These are phyloP conservation scores for Talaromyces sp. DNA, from an alignment of 2,329 filamentous ascomycete genomes.

Conservation along the genomic window DNA sequence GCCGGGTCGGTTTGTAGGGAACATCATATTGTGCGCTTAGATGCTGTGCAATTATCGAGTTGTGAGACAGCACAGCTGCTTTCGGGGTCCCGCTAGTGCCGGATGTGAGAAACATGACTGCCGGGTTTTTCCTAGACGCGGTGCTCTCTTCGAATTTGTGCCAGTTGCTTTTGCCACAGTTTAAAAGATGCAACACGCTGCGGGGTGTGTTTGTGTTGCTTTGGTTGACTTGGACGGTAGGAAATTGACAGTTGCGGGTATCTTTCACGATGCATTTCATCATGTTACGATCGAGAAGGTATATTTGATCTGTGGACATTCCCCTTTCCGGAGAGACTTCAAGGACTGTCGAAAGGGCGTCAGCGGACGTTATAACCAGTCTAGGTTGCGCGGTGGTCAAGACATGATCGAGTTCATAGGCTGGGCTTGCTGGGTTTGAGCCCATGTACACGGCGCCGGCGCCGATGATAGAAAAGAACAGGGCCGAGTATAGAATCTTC, in stretches of 20 bases:
- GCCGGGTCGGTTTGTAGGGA: conserved; percentile 36
- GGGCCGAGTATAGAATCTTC: conserved; percentile 32
- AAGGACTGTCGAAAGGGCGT: conserved; percentile 22
- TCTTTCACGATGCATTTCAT: not conserved
- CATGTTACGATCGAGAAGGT: not conserved
- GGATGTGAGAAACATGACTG: conserved; percentile 48
- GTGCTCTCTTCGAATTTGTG: conserved; percentile 36
- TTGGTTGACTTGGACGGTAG: not conserved
- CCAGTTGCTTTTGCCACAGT: conserved; percentile 46
- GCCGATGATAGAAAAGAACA: conserved; percentile 37
- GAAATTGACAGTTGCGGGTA: not conserved
- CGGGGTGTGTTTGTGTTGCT: not conserved
- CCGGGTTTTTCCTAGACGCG: conserved; percentile 43
- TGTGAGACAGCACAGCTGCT: conserved; percentile 53
- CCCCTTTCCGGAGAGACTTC: not conserved
- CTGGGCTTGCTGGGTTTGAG: conserved; percentile 44
- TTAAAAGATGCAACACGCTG: conserved; percentile 30
- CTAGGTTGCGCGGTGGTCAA: conserved; percentile 39
- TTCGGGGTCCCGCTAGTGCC: conserved; percentile 59
- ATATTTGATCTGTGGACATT: not conserved
- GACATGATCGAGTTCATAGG: conserved; percentile 43
- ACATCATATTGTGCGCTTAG: conserved; percentile 34
- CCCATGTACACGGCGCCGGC: conserved; percentile 46
- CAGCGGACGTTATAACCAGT: conserved; percentile 39
- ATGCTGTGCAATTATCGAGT: conserved; percentile 51